Evolutionary conservation across 1,284 basidiomycete species (phyloP).

Genomic region (Ustilago vetiveriae): DNA sequence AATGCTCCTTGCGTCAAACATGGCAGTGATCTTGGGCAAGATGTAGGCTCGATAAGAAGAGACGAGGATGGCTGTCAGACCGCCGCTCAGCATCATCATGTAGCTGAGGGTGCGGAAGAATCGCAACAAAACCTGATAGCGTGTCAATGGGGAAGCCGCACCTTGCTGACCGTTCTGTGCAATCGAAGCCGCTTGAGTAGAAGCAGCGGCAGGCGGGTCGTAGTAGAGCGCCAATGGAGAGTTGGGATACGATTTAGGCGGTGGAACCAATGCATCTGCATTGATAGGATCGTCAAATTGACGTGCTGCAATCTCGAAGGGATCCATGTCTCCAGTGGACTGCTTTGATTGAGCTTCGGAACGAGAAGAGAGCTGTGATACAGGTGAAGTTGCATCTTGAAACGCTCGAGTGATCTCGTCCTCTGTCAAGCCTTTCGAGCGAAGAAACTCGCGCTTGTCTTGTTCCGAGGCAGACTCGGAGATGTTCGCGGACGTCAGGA

Average conservation of each 20-base stretch:
- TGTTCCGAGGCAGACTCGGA: constrained; percentile 32
- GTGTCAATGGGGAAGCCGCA: constrained; percentile 33
- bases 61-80: constrained; percentile 51
- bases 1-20: constrained; percentile 52
- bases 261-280: constrained; percentile 23
- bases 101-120: constrained; percentile 60
- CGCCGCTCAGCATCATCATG: constrained; percentile 61
- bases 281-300: constrained; percentile 58
- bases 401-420: constrained; percentile 56
- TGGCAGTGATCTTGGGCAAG: constrained; percentile 53
- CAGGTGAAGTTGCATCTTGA: constrained; percentile 53
- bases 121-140: constrained; percentile 60
- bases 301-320: constrained; percentile 46
- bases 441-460: constrained; percentile 53
- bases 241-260: constrained; percentile 55
- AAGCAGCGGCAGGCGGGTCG: constrained; percentile 20
- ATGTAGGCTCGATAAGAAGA: constrained; percentile 54
- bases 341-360: too few species aligned
- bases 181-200: background rate
- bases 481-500: constrained; percentile 56
- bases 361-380: constrained; percentile 5
- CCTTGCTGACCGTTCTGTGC: background rate
- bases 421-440: constrained; percentile 58
- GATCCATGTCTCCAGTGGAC: constrained; percentile 19
- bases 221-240: constrained; percentile 62